These are phyloP conservation scores for Neurospora sp. DNA, from an alignment of 495 filamentous ascomycete genomes.

Conservation along the genomic window DNA sequence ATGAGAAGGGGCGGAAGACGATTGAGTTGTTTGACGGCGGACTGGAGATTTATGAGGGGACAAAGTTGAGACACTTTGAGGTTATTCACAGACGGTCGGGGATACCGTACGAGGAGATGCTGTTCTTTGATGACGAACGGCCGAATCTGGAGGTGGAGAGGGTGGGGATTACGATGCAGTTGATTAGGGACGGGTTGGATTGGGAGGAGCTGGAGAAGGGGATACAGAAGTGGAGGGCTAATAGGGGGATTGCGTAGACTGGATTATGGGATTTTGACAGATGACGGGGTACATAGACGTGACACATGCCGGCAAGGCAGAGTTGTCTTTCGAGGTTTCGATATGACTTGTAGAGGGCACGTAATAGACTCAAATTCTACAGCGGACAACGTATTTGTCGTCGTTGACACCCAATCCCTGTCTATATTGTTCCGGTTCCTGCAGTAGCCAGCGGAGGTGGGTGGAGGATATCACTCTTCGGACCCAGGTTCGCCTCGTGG, in stretches of 20 bases:
- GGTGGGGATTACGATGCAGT: slow-evolving; percentile 70
- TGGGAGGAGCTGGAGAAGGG: slow-evolving; percentile 70
- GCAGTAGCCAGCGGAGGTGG: neutral
- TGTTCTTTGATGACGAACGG: slow-evolving; percentile 94
- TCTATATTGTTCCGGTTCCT: neutral
- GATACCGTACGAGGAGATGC: slow-evolving; percentile 67
- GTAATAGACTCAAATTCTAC: neutral
- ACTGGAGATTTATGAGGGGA: slow-evolving; percentile 80
- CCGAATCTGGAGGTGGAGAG: slow-evolving; percentile 79
- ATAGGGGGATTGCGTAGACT: slow-evolving; percentile 34
- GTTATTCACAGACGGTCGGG: slow-evolving; percentile 56
- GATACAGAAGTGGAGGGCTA: slow-evolving; percentile 66
- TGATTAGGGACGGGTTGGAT: slow-evolving; percentile 73
- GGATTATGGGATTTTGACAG: neutral
- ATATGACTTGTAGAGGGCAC: neutral
- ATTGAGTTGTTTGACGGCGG: slow-evolving; percentile 71
- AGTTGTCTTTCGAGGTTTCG: neutral
- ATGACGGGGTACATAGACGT: neutral
- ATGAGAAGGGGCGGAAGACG: slow-evolving; percentile 40
- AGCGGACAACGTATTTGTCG: neutral
- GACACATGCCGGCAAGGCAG: neutral
- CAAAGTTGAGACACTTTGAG: slow-evolving; percentile 77
- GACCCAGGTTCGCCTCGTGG: neutral
- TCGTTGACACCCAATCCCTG: neutral
- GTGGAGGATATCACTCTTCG: neutral